phyloP scores from a whole-genome alignment of 169 alveolate species.

The Pseudocohnilembus persalinus region DNA sequence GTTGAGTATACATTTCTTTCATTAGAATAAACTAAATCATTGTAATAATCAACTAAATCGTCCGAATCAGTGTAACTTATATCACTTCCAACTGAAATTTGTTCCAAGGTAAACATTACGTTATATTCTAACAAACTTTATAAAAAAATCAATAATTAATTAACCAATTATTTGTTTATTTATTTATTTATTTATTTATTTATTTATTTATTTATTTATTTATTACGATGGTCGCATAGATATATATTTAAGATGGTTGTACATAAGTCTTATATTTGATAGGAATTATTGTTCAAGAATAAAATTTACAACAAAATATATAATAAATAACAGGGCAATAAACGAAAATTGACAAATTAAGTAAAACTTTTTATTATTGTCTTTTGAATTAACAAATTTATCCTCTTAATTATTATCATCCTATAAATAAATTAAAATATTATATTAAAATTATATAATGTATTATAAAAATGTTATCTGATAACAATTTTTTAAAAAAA shows the following conservation, averaged over 20 bases:
- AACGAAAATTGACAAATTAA: conserved; percentile 3
- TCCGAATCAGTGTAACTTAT: background rate
- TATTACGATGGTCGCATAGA: conserved; percentile 7
- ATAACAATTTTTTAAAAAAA: background rate
- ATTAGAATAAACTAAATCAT: background rate
- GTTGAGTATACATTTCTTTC: background rate
- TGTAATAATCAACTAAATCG: background rate
- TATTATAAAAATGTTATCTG: background rate
- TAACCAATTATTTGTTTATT: background rate
- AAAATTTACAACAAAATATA: background rate
- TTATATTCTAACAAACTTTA: background rate
- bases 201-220: background rate
- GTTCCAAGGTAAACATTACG: conserved; percentile 3
- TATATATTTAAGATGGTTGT: background rate
- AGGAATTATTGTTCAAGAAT: background rate
- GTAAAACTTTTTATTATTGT: background rate
- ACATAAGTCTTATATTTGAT: background rate
- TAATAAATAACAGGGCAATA: background rate
- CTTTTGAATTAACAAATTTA: conserved; percentile 8
- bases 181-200: background rate
- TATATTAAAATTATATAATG: background rate
- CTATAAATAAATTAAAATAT: background rate
- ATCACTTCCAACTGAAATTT: background rate
- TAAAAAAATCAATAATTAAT: too few species aligned
- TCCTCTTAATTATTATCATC: conserved; percentile 10